Conservation (phyloP, 1,284 basidiomycete genomes). For the Sanguinoderma infundibulare region DNA sequence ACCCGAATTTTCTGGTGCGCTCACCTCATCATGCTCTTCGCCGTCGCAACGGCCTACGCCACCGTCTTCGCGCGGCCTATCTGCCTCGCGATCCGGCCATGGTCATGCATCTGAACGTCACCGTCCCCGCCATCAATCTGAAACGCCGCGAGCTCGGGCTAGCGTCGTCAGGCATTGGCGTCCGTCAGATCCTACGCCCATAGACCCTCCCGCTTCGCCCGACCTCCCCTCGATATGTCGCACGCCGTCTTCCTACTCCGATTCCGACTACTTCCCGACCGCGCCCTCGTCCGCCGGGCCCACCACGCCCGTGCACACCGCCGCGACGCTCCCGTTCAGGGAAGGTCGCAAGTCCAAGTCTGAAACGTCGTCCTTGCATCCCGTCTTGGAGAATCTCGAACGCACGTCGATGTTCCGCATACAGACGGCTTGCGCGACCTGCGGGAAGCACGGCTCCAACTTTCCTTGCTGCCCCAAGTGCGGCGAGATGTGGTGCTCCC, state of each 20-base stretch:
- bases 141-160: slow-evolving; percentile 3
- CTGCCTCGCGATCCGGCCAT: background rate
- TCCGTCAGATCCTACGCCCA: background rate
- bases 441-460: slow-evolving; percentile 58
- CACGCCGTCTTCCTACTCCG: slow-evolving; percentile 35
- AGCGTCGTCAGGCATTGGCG: background rate
- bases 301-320: slow-evolving; percentile 27
- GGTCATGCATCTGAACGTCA: background rate
- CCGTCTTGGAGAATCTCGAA: slow-evolving; percentile 61
- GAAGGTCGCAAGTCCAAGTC: slow-evolving; percentile 11
- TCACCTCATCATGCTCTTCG: slow-evolving; percentile 4
- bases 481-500: slow-evolving; percentile 70
- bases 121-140: slow-evolving; percentile 6
- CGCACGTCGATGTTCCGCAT: slow-evolving; percentile 55
- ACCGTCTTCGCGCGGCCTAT: slow-evolving; percentile 4
- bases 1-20: slow-evolving; percentile 8
- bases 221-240: slow-evolving; percentile 37
- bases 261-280: slow-evolving; percentile 36
- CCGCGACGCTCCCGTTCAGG: slow-evolving; percentile 14
- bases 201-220: slow-evolving; percentile 25
- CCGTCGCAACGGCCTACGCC: background rate
- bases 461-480: slow-evolving; percentile 72
- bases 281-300: slow-evolving; percentile 33
- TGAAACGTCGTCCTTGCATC: slow-evolving; percentile 40
- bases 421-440: slow-evolving; percentile 55